Base-by-base conservation (phyloP, 2,329 filamentous ascomycete genomes). In the Exophiala oligosperma region DNA sequence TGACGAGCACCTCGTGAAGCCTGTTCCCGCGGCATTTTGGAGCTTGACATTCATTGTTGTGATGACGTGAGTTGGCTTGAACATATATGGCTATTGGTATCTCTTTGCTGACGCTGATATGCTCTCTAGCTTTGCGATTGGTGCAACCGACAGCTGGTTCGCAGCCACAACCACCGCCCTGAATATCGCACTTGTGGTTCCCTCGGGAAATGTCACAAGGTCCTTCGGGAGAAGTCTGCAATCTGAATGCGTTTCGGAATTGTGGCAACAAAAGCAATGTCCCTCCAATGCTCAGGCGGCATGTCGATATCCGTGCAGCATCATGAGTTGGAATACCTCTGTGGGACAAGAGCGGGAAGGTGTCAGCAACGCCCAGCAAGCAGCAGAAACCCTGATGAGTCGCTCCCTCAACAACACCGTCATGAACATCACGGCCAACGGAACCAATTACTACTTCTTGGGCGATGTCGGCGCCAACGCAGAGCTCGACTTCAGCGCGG, bases 271-370 rank as follows among this genome's bases (percentile, higher is more conserved):
- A 12, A 23, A 40, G 12, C 4, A 12, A 4, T 56, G 53, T 51
- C 53, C 53, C 8, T 28, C 32, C 32, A 56, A 56, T 23, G 14
- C 37, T 35, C 26, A 56, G 41, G 53, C 46, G 1, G 23, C 17
- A 11, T 63, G 58, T 55, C 29, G 43, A 7, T 63, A 63, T 38
- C 62, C 62, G 11, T 63, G 62, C 53, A 63, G 62, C 48, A 63
- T 63, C 17, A 55, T 32, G 17, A 56, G 37, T 41, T 64, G 59
- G 59, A 62, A 56, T 28, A n/a, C 37, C 29, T 47, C 60, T 4
- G 8, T 46, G 43, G 51, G 56, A 9, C 32, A 35, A 52, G 49
- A 50, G 44, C 62, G 60, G 38, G 47, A 60, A 38, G 52, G 61
- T 3, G 41, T 64, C n/a, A 44, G 47, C 32, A 47, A 59, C 23